Conservation (phyloP, 2,329 filamentous ascomycete species). For the Monosporascus sp. region DNA sequence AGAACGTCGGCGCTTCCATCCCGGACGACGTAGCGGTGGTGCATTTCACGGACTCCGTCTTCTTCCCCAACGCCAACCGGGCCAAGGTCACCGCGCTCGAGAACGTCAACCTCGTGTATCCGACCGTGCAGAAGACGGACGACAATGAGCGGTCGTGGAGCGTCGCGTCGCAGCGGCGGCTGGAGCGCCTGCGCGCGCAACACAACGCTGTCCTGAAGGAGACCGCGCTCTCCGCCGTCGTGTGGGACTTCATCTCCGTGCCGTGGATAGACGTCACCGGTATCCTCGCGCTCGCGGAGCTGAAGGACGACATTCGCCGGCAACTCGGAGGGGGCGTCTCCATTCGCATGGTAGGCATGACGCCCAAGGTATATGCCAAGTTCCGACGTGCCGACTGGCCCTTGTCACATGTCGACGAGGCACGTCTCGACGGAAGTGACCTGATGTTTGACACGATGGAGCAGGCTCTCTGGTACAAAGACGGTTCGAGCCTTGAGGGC, state of each 20-base stretch:
- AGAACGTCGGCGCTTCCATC: conserved; percentile 21
- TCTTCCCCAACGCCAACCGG: conserved; percentile 56
- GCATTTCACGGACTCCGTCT: conserved; percentile 49
- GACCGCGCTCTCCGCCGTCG: conserved; percentile 21
- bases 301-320: conserved; percentile 24
- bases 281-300: conserved; percentile 23
- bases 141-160: conserved; percentile 24
- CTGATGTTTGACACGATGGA: conserved; percentile 22
- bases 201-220: conserved; percentile 16
- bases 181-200: conserved; percentile 20
- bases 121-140: conserved; percentile 16
- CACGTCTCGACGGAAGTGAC: conserved; percentile 16
- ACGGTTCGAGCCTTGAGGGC: conserved; percentile 20
- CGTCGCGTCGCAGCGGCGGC: conserved; percentile 21
- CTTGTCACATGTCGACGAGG: conserved; percentile 18
- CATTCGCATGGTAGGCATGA: conserved; percentile 22
- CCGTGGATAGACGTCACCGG: conserved; percentile 26
- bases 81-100: conserved; percentile 22
- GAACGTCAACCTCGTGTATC: conserved; percentile 25
- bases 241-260: conserved; percentile 23
- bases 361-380: conserved; percentile 12
- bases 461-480: conserved; percentile 22
- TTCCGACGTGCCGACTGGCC: conserved; percentile 22
- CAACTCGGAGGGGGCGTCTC: conserved; percentile 21
- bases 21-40: conserved; percentile 50